phyloP scores from a whole-genome alignment of 768 basidiomycete genomes.

The Podaxis sp. region DNA sequence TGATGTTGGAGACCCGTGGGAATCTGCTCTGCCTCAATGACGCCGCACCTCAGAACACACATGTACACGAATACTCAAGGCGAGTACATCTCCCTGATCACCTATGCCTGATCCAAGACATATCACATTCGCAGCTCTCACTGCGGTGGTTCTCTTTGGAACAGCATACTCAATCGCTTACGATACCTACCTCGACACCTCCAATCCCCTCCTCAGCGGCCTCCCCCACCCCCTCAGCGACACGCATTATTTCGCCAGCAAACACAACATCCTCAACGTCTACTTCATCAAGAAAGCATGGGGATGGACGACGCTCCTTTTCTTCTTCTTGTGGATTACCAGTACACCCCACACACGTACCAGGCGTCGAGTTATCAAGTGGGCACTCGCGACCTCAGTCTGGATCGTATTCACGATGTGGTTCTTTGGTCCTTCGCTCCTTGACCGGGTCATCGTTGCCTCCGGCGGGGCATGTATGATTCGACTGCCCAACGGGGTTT shows the following conservation, averaged over 20 bases:
- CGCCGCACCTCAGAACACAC: too few relatives aligned
- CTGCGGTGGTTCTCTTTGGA: slow-evolving; percentile 52
- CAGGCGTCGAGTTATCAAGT: slow-evolving; percentile 46
- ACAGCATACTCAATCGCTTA: slow-evolving; percentile 64
- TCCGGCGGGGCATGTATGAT: slow-evolving; percentile 82
- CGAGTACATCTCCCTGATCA: not conserved
- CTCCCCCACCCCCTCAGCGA: slow-evolving; percentile 65
- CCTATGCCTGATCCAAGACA: slow-evolving; percentile 22
- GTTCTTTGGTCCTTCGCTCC: slow-evolving; percentile 85
- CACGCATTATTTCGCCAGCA: slow-evolving; percentile 75
- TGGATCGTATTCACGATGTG: slow-evolving; percentile 80
- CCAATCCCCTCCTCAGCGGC: slow-evolving; percentile 66
- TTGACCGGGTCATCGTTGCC: slow-evolving; percentile 60
- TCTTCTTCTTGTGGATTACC: slow-evolving; percentile 57
- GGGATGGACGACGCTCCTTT: slow-evolving; percentile 82
- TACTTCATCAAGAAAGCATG: slow-evolving; percentile 89
- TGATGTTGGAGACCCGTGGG: too few relatives aligned
- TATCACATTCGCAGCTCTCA: slow-evolving; percentile 37
- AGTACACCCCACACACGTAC: slow-evolving; percentile 46
- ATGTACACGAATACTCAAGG: not conserved
- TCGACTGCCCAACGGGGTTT: slow-evolving; percentile 51
- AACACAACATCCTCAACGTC: slow-evolving; percentile 78
- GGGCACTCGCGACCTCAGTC: slow-evolving; percentile 52
- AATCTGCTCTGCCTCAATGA: too few relatives aligned
- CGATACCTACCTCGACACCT: slow-evolving; percentile 81